A percentile compares a stretch with the other conserved stretches of the same genome.
phyloP scores from a whole-genome alignment of 306 rosid genomes.

The Prunus persica region Prunus_persica_NCBIv2 NC_034010.1:14429001-14429500 shows the following conservation, averaged over 20 bases:
- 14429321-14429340: not conserved
- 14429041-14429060: not conserved
- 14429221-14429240: not conserved
- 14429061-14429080: not conserved
- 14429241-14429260: not conserved
- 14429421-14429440: not conserved
- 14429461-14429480: not conserved
- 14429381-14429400: not conserved
- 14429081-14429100: not conserved
- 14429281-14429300: not conserved
- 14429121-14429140: not conserved
- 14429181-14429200: not conserved
- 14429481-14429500: not conserved
- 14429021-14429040: not conserved
- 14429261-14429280: not conserved
- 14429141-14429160: not conserved
- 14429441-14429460: not conserved
- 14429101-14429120: not conserved
- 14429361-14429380: not conserved
- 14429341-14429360: not conserved
- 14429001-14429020: not conserved
- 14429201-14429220: not conserved
- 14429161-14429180: not conserved
- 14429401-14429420: not conserved
- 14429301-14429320: not conserved